phyloP scores from a whole-genome alignment of 257 asterid genomes.

The Cinchona pubescens region DNA sequence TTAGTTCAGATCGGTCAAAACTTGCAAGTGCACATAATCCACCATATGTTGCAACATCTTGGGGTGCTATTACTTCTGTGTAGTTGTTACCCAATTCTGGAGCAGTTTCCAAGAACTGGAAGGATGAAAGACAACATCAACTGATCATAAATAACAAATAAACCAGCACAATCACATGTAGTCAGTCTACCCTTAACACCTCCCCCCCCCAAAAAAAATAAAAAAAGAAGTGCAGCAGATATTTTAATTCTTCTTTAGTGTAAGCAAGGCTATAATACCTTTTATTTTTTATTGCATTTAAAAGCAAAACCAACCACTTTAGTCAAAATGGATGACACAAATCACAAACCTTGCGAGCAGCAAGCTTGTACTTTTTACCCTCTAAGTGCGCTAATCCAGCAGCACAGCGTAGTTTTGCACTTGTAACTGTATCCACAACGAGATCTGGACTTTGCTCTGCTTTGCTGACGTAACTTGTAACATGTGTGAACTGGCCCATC shows the following conservation, averaged over 20 bases:
- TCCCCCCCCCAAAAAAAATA: neutral
- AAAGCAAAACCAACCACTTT: neutral
- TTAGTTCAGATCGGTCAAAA: slow-evolving; percentile 89
- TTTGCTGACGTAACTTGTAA: slow-evolving; percentile 79
- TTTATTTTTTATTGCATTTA: neutral
- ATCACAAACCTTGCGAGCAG: slow-evolving; percentile 90
- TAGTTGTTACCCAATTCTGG: slow-evolving; percentile 77
- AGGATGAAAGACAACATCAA: slow-evolving; percentile 12
- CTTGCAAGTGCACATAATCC: slow-evolving; percentile 98
- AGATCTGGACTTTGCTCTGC: slow-evolving; percentile 84
- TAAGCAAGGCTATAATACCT: neutral
- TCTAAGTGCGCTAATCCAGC: slow-evolving; percentile 91
- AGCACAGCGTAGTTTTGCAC: slow-evolving; percentile 75
- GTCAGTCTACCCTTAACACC: neutral
- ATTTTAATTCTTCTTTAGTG: neutral
- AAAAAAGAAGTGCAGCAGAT: neutral
- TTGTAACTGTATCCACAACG: slow-evolving; percentile 60
- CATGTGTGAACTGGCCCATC: slow-evolving; percentile 96
- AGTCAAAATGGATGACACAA: slow-evolving; percentile 1
- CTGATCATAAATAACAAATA: slow-evolving; percentile 12
- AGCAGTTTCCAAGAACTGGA: slow-evolving; percentile 89
- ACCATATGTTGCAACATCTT: slow-evolving; percentile 97
- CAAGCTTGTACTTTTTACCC: slow-evolving; percentile 77
- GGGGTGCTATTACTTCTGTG: slow-evolving; percentile 84
- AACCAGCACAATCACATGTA: neutral